A percentile compares a stretch with the other conserved stretches of the same genome.
phyloP scores from a whole-genome alignment of 2,329 filamentous ascomycete species.

The Cephalotrichum gorgonifer region DNA sequence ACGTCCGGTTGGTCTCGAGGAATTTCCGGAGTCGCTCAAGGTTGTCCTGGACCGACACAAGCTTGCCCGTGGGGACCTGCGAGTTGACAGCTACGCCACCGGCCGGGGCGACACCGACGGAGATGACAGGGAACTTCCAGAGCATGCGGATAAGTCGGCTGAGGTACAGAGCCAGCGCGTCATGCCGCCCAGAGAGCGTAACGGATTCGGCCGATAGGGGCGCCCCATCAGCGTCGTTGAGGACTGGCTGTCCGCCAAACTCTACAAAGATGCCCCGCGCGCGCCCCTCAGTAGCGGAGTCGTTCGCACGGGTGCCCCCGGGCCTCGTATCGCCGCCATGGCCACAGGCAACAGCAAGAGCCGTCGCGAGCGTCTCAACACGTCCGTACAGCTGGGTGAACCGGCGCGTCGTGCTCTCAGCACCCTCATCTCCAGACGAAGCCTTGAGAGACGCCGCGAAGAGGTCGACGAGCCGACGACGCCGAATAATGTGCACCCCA shows the following conservation, averaged over 20 bases:
- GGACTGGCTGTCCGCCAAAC: conserved; percentile 75
- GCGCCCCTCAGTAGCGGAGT: conserved; percentile 75
- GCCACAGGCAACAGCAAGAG: conserved; percentile 87
- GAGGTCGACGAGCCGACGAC: conserved; percentile 79
- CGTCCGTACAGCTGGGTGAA: conserved; percentile 83
- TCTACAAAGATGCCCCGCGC: conserved; percentile 86
- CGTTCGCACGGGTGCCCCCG: conserved; percentile 66
- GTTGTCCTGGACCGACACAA: conserved; percentile 69
- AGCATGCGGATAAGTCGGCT: conserved; percentile 78
- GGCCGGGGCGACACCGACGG: conserved; percentile 35
- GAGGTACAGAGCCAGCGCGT: conserved; percentile 80
- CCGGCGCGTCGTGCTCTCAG: conserved; percentile 71
- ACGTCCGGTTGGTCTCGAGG: conserved; percentile 74
- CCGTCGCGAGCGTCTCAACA: conserved; percentile 80
- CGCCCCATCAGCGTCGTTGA: conserved; percentile 67
- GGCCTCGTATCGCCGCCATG: conserved; percentile 69
- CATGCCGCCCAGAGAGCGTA: conserved; percentile 76
- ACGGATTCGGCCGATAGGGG: conserved; percentile 71
- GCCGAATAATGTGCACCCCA: conserved; percentile 76
- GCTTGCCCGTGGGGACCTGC: conserved; percentile 55
- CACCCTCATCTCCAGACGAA: conserved; percentile 64
- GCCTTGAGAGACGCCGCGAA: conserved; percentile 74
- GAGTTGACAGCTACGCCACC: conserved; percentile 56
- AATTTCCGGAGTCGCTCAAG: conserved; percentile 72
- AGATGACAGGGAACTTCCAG: conserved; percentile 73